These are phyloP conservation scores for Aphanocladium album DNA, from an alignment of 2,329 filamentous ascomycete species.

Conservation along the genomic window DNA sequence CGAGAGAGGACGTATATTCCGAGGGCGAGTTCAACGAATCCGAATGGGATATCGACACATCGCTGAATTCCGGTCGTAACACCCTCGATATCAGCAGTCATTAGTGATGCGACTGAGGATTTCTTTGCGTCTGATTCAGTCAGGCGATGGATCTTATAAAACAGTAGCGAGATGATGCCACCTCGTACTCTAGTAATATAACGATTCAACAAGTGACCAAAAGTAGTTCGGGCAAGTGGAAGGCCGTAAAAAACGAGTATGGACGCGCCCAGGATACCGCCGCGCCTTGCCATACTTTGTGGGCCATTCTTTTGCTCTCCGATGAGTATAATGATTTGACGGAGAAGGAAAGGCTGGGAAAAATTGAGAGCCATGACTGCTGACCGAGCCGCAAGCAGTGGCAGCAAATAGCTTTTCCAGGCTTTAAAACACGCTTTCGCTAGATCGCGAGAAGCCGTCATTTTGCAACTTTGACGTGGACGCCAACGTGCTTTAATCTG, in stretches of 20 bases:
- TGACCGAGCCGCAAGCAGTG: neutral
- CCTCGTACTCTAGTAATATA: conserved; percentile 28
- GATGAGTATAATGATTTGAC: neutral
- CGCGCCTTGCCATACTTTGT: too few species aligned
- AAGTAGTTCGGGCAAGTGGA: neutral
- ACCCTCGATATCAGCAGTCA: neutral
- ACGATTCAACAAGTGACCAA: conserved; percentile 12
- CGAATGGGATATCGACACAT: neutral
- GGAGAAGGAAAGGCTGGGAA: neutral
- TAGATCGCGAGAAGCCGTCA: neutral
- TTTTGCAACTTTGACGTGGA: neutral
- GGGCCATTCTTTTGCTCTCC: neutral
- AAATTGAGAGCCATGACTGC: neutral
- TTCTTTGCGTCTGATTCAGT: conserved; percentile 26
- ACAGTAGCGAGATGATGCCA: conserved; percentile 38
- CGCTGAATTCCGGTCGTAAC: neutral
- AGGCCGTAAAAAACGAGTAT: neutral
- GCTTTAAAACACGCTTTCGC: neutral
- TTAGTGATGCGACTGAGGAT: neutral
- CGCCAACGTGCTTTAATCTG: neutral
- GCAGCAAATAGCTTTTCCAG: neutral
- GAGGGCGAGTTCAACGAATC: neutral
- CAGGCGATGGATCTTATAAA: conserved; percentile 36
- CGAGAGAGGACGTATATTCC: neutral
- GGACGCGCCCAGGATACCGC: neutral